Conservation (phyloP, 2,329 filamentous ascomycete species). For the Orbilia oligospora region DNA sequence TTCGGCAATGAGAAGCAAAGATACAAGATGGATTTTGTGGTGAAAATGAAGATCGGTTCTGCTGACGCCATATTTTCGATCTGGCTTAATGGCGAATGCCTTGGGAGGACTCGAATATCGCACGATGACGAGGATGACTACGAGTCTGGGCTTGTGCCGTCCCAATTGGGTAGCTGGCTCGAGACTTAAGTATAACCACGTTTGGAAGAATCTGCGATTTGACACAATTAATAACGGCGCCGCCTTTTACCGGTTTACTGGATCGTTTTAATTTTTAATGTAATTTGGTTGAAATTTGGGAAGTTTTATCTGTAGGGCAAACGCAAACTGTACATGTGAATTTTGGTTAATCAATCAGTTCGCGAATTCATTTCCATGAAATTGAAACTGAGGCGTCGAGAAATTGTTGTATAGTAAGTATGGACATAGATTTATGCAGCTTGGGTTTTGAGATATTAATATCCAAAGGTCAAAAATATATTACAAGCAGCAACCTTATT, state of each 20-base stretch:
- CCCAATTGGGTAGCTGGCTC: not conserved
- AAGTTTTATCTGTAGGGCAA: too few species aligned
- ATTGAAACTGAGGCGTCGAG: too few species aligned
- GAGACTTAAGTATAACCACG: not conserved
- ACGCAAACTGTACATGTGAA: too few species aligned
- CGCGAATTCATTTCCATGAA: too few species aligned
- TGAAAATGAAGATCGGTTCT: conserved; percentile 34
- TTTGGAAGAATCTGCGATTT: not conserved
- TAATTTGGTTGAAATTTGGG: too few species aligned
- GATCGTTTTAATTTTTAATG: not conserved
- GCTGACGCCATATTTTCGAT: conserved; percentile 20
- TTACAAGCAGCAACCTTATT: too few species aligned
- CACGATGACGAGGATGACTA: conserved; percentile 12
- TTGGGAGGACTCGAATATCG: conserved; percentile 6
- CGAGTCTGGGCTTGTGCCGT: not conserved
- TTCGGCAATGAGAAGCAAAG: not conserved
- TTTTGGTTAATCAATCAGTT: too few species aligned
- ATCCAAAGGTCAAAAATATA: too few species aligned
- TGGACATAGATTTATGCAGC: too few species aligned
- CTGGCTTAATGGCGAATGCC: not conserved
- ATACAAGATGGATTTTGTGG: not conserved
- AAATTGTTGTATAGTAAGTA: too few species aligned
- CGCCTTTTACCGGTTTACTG: not conserved
- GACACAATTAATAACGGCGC: not conserved
- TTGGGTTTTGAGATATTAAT: too few species aligned